Evolutionary conservation across 495 filamentous ascomycete genomes (phyloP).

Genomic region (Ramalina peruviana): DNA sequence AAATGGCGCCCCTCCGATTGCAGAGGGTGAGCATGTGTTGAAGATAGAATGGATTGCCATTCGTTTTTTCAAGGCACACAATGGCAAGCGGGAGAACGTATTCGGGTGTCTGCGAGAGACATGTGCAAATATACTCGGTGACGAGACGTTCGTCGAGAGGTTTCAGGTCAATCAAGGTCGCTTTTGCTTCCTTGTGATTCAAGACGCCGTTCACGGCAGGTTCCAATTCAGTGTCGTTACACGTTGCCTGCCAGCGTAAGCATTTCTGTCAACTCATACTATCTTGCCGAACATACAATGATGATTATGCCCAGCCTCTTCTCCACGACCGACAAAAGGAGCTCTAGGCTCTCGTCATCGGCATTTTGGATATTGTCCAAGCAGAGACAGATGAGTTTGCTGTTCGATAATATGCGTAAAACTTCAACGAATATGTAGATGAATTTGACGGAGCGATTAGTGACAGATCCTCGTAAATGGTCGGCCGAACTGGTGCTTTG

Average conservation of each 20-base stretch:
- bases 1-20: conserved; percentile 72
- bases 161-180: conserved; percentile 50
- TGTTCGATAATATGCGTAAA: conserved; percentile 59
- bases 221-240: conserved; percentile 13
- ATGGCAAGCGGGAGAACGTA: conserved; percentile 41
- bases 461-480: conserved; percentile 49
- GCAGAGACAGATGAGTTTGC: conserved; percentile 70
- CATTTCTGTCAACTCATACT: neutral
- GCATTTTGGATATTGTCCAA: conserved; percentile 80
- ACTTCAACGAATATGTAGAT: conserved; percentile 77
- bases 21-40: conserved; percentile 82
- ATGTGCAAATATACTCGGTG: conserved; percentile 59
- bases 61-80: conserved; percentile 17
- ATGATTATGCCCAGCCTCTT: conserved; percentile 65
- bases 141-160: conserved; percentile 64
- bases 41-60: conserved; percentile 67
- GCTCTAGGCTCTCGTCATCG: conserved; percentile 69
- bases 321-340: conserved; percentile 59
- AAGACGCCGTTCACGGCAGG: conserved; percentile 27
- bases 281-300: conserved; percentile 37
- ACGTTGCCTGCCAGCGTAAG: conserved; percentile 12
- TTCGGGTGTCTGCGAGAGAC: conserved; percentile 47
- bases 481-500: conserved; percentile 24
- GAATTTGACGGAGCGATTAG: conserved; percentile 60
- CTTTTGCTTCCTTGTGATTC: conserved; percentile 28